Evolutionary conservation across 2,329 filamentous ascomycete genomes (phyloP).

Genomic region (Dactylellina leptospora): DNA sequence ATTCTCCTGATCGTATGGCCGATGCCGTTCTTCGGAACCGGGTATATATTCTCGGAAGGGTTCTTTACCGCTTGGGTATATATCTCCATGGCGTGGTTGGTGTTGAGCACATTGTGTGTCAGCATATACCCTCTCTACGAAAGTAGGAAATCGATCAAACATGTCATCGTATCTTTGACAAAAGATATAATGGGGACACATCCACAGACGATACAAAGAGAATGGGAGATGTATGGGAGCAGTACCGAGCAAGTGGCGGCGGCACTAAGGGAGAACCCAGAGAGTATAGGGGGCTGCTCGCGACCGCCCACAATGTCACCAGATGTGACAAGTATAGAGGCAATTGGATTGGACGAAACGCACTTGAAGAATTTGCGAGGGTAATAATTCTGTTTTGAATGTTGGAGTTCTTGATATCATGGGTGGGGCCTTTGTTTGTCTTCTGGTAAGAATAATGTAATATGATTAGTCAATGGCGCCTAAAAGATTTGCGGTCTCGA

Average conservation of each 20-base stretch:
- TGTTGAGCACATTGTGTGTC: slow-evolving; percentile 74
- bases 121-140: slow-evolving; percentile 84
- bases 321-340: not conserved
- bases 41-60: slow-evolving; percentile 80
- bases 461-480: not conserved
- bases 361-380: slow-evolving; percentile 18
- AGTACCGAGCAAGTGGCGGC: slow-evolving; percentile 18
- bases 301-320: slow-evolving; percentile 24
- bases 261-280: not conserved
- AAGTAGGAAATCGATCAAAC: slow-evolving; percentile 72
- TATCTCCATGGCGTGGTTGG: slow-evolving; percentile 81
- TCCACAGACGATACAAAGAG: slow-evolving; percentile 5
- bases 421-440: not conserved
- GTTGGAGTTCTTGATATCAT: not conserved
- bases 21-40: slow-evolving; percentile 85
- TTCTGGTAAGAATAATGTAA: not conserved
- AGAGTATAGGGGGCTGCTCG: slow-evolving; percentile 7
- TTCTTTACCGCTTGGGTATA: slow-evolving; percentile 86
- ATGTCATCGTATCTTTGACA: slow-evolving; percentile 70
- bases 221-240: slow-evolving; percentile 30
- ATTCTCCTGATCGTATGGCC: slow-evolving; percentile 84
- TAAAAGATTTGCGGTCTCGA: not conserved
- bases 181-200: slow-evolving; percentile 66
- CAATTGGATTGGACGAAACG: not conserved
- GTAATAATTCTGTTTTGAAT: not conserved